phyloP scores from a whole-genome alignment of 2,329 filamentous ascomycete species.

The Aspergillus quadricinctus region DNA sequence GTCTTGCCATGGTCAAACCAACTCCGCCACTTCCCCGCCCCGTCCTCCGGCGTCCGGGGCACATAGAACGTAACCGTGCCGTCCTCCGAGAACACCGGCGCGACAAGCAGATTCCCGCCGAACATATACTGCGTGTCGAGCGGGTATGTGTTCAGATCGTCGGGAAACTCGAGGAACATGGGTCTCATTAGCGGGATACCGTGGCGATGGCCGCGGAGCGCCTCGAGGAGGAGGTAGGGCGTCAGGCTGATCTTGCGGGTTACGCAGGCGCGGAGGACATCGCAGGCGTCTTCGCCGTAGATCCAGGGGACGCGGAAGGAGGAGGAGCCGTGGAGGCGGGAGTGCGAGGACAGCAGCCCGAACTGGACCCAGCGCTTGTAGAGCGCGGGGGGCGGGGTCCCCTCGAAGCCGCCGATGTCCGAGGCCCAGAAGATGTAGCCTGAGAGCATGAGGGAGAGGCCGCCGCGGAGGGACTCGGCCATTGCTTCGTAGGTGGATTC shows the following conservation, averaged over 20 bases:
- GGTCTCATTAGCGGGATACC: conserved; percentile 62
- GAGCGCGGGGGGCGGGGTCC: conserved; percentile 61
- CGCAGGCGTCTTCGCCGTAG: conserved; percentile 60
- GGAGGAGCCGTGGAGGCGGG: conserved; percentile 63
- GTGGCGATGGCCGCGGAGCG: conserved; percentile 46
- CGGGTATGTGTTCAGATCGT: conserved; percentile 63
- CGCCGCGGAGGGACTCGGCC: conserved; percentile 65
- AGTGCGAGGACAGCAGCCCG: conserved; percentile 66
- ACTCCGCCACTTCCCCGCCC: conserved; percentile 46
- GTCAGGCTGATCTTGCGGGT: conserved; percentile 54
- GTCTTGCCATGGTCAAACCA: conserved; percentile 43
- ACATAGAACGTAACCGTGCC: conserved; percentile 64
- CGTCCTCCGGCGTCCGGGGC: conserved; percentile 48
- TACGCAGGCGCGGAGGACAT: conserved; percentile 53
- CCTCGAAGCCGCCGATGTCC: conserved; percentile 70
- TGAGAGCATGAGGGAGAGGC: conserved; percentile 59
- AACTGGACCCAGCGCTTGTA: conserved; percentile 80
- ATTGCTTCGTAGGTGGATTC: conserved; percentile 70
- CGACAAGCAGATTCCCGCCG: conserved; percentile 60
- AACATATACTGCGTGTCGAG: conserved; percentile 71
- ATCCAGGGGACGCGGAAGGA: conserved; percentile 74
- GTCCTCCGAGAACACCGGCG: conserved; percentile 60
- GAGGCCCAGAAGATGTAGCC: conserved; percentile 67
- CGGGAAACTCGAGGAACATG: conserved; percentile 66
- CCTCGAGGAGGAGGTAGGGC: conserved; percentile 55